Conservation (phyloP, 805 yeast species). For the Saccharomyces eubayanus region DNA sequence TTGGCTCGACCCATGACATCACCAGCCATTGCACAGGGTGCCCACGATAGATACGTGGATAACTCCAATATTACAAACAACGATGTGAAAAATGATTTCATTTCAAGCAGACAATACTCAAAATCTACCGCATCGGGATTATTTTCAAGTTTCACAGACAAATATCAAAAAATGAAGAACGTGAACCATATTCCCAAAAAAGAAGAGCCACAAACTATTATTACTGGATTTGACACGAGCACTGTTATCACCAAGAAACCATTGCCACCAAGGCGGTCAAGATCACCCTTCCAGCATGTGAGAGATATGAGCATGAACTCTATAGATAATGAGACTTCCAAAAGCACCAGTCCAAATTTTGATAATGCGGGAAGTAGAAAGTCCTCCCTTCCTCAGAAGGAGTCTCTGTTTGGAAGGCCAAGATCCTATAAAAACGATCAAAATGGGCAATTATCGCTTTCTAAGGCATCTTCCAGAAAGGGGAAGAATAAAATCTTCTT, state of each 20-base stretch:
- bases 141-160: background rate
- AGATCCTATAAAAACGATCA: background rate
- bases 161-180: conserved; percentile 1
- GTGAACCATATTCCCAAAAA: conserved; percentile 3
- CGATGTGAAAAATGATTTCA: background rate
- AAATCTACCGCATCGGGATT: background rate
- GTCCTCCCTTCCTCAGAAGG: conserved; percentile 1
- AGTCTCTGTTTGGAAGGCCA: conserved; percentile 12
- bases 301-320: background rate
- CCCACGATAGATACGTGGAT: background rate
- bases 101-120: background rate
- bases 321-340: background rate
- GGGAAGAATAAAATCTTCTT: conserved; percentile 20
- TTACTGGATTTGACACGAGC: conserved; percentile 23
- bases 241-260: conserved; percentile 13
- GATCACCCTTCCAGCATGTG: background rate
- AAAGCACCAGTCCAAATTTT: background rate
- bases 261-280: conserved; percentile 4
- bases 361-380: background rate
- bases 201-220: conserved; percentile 16
- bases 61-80: background rate
- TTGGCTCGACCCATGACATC: background rate
- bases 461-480: background rate
- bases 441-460: background rate
- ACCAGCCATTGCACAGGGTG: background rate